Percentiles rank a stretch among this genome's conserved stretches.
Conservation (phyloP, 2,329 filamentous ascomycete genomes). For the Penicillium sp. region DNA sequence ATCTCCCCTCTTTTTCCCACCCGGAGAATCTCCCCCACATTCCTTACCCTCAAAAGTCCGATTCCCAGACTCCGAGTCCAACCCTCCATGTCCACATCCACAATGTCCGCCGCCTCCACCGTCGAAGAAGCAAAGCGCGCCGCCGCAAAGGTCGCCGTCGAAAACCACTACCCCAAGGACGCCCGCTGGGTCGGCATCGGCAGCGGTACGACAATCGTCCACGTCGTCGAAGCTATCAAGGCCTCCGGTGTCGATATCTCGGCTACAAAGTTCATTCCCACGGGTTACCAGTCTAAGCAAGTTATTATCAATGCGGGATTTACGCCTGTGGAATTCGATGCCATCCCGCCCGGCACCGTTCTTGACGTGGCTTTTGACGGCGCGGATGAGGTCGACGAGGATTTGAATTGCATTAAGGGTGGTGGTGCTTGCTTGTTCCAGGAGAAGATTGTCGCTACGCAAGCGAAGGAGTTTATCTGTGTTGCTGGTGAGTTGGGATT, state of each 20-base stretch:
- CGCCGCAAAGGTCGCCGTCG: conserved; percentile 56
- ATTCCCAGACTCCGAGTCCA: conserved; percentile 20
- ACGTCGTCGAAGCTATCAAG: conserved; percentile 64
- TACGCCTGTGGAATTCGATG: conserved; percentile 71
- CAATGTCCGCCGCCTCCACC: conserved; percentile 4
- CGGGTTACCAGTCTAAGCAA: conserved; percentile 83
- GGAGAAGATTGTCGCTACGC: conserved; percentile 89
- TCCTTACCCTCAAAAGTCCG: conserved; percentile 4
- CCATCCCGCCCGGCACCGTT: conserved; percentile 59
- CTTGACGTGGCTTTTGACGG: conserved; percentile 94
- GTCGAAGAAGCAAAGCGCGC: conserved; percentile 57
- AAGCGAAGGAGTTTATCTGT: conserved; percentile 79
- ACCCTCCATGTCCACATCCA: conserved; percentile 31
- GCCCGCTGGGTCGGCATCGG: conserved; percentile 62
- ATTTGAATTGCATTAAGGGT: conserved; percentile 95
- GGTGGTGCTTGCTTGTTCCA: conserved; percentile 97
- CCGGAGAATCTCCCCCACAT: conserved; percentile 7
- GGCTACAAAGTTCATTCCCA: conserved; percentile 81
- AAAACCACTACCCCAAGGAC: conserved; percentile 56
- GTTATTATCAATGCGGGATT: conserved; percentile 78
- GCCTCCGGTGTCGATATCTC: conserved; percentile 45
- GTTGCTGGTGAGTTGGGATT: conserved; percentile 62
- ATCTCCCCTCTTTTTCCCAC: conserved; percentile 17
- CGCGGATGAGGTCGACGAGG: conserved; percentile 91
- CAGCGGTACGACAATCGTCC: conserved; percentile 63